Evolutionary conservation across 805 yeast species (phyloP).

Genomic region (Dipodascus geniculatus): DNA sequence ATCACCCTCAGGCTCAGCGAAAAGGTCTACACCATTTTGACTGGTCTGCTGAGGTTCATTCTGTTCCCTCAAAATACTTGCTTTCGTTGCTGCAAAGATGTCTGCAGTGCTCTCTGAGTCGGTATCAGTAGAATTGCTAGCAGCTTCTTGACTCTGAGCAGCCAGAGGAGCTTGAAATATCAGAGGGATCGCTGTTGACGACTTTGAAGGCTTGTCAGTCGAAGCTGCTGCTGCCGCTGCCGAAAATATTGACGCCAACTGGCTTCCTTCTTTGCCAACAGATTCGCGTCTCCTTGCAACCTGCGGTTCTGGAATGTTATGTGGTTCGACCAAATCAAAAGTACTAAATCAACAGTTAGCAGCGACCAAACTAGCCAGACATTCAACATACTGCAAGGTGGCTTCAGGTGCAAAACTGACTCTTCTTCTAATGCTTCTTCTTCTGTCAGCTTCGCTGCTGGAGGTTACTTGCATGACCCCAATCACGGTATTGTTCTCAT

Average conservation of each 20-base stretch:
- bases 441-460: slow-evolving; percentile 3
- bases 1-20: not conserved
- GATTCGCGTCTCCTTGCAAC: not conserved
- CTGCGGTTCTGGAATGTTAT: not conserved
- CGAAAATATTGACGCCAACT: not conserved
- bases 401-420: slow-evolving; percentile 66
- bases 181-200: not conserved
- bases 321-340: not conserved
- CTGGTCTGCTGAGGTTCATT: no score
- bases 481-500: slow-evolving; percentile 26
- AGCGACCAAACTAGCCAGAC: no score
- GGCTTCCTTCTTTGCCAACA: not conserved
- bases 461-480: slow-evolving; percentile 23
- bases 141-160: not conserved
- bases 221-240: not conserved
- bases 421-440: slow-evolving; percentile 32
- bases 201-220: not conserved
- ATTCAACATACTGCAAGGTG: not conserved
- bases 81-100: not conserved
- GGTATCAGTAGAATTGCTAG: not conserved
- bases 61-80: not conserved
- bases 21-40: no score
- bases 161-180: not conserved
- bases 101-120: not conserved
- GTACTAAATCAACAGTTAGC: not conserved